Base-by-base conservation (phyloP, 208 protist species). In the Acanthamoeba sp. region DNA sequence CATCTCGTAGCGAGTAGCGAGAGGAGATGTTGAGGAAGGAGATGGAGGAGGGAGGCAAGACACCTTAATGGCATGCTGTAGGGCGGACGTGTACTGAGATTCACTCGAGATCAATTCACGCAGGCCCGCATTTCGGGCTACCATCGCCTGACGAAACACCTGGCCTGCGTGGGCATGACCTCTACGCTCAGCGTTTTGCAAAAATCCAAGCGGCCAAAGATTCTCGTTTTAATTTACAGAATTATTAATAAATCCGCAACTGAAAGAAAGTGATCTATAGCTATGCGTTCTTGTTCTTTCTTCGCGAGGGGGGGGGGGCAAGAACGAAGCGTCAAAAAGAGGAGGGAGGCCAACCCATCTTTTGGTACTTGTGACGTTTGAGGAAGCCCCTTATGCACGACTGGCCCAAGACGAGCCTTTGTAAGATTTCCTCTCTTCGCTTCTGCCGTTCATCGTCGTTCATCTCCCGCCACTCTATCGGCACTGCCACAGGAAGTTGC, bases 381-480 rank as follows among this genome's bases (percentile, higher is more conserved):
- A 89, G 82, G 55, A 66, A 64, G 45, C 82, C 82, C 5, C 82
- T 27, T 12, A 89, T 89, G 82, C 45, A 52, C 5, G 82, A 24
- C 34, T 89, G 82, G 32, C 50, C 82, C 27, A 89, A 7, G 0
- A 89, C 82, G 0, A 89, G 45, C 45, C 55, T 52, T 12, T 64
- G n/a, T 6, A 89, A 22, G n/a, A 89, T 89, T 22, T 89, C 82
- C 34, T 89, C 82, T 36, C 82, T 10, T 36, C 55, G 4, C 55
- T 89, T 89, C 45, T 89, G 45, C 9, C 55, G 45, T 1, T 64
- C 55, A 40, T 89, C 82, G 45, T 64, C 82, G 42, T 89, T 64
- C 82, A 80, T 80, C 66, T 36, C 29, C 66, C 66, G 3, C 29
- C 36, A 32, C 66, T 76, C 36, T 10, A 9, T 38, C 18, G n/a